Percentiles rank a stretch among this genome's conserved stretches.
Conservation (phyloP, 2,329 filamentous ascomycete species). For the Harringtonia aguacate region DNA sequence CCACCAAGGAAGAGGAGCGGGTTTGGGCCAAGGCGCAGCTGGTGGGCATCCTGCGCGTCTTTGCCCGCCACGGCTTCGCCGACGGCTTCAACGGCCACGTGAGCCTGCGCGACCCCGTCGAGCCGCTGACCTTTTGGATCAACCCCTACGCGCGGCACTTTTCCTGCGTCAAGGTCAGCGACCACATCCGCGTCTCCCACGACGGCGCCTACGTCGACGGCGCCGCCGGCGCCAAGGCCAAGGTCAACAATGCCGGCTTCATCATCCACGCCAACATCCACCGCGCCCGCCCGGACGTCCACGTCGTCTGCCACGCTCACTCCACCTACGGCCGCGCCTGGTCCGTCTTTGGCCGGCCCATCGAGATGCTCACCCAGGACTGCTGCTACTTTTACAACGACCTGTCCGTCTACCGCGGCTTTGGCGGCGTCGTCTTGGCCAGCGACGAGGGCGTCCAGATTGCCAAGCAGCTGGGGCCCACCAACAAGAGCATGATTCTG, state of each 20-base stretch:
- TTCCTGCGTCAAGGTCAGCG: too few species aligned
- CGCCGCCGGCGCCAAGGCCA: slow-evolving; percentile 40
- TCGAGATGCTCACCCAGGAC: slow-evolving; percentile 61
- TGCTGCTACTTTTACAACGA: slow-evolving; percentile 43
- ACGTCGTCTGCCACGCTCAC: slow-evolving; percentile 59
- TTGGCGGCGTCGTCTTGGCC: slow-evolving; percentile 47
- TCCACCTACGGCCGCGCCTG: slow-evolving; percentile 55
- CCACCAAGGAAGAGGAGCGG: too few species aligned
- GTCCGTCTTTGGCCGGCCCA: slow-evolving; percentile 48
- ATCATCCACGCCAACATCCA: slow-evolving; percentile 58
- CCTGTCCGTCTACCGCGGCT: slow-evolving; percentile 44
- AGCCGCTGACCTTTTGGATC: too few species aligned
- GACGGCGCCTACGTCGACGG: slow-evolving; percentile 48
- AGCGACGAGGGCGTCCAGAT: slow-evolving; percentile 43
- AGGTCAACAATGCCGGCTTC: slow-evolving; percentile 57
- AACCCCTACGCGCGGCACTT: too few species aligned
- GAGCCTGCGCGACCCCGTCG: too few species aligned
- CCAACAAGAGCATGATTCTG: slow-evolving; percentile 40
- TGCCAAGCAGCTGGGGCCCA: slow-evolving; percentile 38
- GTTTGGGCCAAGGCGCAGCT: too few species aligned
- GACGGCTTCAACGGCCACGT: too few species aligned
- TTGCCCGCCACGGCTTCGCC: too few species aligned
- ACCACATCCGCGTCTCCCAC: too few species aligned
- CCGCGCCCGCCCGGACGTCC: slow-evolving; percentile 52
- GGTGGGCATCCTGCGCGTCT: too few species aligned